These are phyloP conservation scores for Mikania micrantha DNA, from an alignment of 129 eudicot species.

Conservation along the genomic window DNA sequence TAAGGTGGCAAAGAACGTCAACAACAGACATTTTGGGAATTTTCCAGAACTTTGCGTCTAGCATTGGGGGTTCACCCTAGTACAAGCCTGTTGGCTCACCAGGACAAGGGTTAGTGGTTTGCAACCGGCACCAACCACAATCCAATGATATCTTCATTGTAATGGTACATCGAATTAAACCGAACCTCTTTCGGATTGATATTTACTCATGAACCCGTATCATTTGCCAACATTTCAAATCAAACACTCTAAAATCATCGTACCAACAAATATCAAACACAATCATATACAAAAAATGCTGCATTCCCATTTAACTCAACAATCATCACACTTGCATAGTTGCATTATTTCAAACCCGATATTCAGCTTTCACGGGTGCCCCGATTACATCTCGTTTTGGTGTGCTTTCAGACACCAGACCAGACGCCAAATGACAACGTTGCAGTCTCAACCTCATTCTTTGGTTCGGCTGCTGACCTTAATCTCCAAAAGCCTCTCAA, in stretches of 20 bases:
- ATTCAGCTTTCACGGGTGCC: neutral
- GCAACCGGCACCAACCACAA: too few species aligned
- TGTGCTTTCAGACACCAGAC: neutral
- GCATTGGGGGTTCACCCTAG: too few species aligned
- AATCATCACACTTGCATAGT: constrained; percentile 20
- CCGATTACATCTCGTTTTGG: neutral
- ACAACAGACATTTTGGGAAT: too few species aligned
- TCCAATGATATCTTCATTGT: too few species aligned
- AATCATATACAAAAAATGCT: constrained; percentile 4
- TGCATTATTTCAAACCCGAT: constrained; percentile 13
- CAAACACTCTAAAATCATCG: constrained; percentile 17
- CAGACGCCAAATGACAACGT: constrained; percentile 1
- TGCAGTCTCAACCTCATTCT: constrained; percentile 17
- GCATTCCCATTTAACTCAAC: neutral
- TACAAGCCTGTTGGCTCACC: too few species aligned
- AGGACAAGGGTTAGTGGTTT: too few species aligned
- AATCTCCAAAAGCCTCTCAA: constrained; percentile 93
- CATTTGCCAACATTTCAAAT: constrained; percentile 1
- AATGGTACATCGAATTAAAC: too few species aligned
- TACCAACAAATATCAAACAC: constrained; percentile 16
- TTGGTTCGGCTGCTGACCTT: constrained; percentile 60
- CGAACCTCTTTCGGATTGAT: too few species aligned
- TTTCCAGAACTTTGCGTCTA: too few species aligned
- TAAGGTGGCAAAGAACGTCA: too few species aligned
- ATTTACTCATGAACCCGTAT: too few species aligned